Evolutionary conservation across 768 basidiomycete genomes (phyloP), one percentile per base, ranked within the genome.

Genomic region (Phylloporus sp.): DNA sequence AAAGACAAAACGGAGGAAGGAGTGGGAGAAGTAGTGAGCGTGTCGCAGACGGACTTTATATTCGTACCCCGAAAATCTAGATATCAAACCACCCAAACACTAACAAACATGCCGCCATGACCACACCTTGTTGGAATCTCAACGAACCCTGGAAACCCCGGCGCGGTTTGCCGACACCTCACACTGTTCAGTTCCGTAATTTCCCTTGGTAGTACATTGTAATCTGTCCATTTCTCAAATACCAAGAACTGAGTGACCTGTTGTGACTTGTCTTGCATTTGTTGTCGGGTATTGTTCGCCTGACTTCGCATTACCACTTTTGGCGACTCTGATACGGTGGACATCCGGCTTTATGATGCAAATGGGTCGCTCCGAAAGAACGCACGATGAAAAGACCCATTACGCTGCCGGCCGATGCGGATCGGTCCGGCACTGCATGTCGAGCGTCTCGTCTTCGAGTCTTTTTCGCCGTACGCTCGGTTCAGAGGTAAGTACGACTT

Each of bases 21-120:
- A 67, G 61, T 70, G 68, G 65, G 67, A 68, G 66, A 70, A 45
- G 36, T 38, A 52, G 50, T 39, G 53, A 58, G 53, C 32, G 52
- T 52, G 67, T 61, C 59, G 59, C 47, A 39, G 58, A 63, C 61
- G 59, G 65, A 65, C 63, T 70, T 69, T 69, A 67, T 70, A 69
- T 70, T 67, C 63, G 58, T 43, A 36, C 26, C 16, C 46, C 26
- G 50, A 65, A 68, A 68, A 59, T 59, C 58, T 49, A 53, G 54
- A 53, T 50, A 66, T 66, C 59, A 59, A 61, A 61, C 45, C 8
- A 20, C 5, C 11, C 54, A 70, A 69, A 69, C 13, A 69, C 0
- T 0, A 0, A 11, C 59, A 70, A 69, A 69, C 22, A 69, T 2
- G 12, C 40, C 42, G 42, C 51, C 43, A 36, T 26, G 10, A 57